phyloP scores from a whole-genome alignment of 192 early-diverging fungal species.

The Entophlyctis luteolus region DNA sequence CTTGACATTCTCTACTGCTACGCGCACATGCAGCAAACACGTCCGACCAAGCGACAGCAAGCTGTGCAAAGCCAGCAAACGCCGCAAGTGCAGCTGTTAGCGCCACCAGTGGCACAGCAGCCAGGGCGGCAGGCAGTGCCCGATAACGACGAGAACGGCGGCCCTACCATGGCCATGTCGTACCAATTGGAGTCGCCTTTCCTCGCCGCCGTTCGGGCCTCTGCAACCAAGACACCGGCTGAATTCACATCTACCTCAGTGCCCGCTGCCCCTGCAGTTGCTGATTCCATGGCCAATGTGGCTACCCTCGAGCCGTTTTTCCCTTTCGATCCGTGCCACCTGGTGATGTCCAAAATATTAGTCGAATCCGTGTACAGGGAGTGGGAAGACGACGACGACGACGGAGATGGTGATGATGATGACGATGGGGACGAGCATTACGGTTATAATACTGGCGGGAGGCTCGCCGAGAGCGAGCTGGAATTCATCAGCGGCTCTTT shows the following conservation, averaged over 20 bases:
- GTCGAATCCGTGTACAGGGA: constrained; percentile 72
- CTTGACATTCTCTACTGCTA: constrained; percentile 85
- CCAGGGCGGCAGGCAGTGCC: not conserved
- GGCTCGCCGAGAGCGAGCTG: constrained; percentile 18
- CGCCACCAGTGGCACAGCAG: not conserved
- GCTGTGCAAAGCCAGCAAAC: not conserved
- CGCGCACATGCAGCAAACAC: constrained; percentile 60
- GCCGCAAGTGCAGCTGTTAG: not conserved
- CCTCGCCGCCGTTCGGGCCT: too few species aligned
- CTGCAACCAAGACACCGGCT: too few species aligned
- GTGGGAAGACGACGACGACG: constrained; percentile 72
- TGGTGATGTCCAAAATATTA: constrained; percentile 65
- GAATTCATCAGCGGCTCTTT: constrained; percentile 22
- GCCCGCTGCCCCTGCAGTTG: not conserved
- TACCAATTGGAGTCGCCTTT: not conserved
- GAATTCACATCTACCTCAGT: too few species aligned
- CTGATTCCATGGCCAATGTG: too few species aligned
- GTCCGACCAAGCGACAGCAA: not conserved
- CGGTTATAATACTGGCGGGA: not conserved
- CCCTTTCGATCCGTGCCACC: constrained; percentile 87
- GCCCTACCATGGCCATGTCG: not conserved
- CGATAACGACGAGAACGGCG: not conserved
- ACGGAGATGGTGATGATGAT: constrained; percentile 23
- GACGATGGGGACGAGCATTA: not conserved
- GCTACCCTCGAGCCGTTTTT: constrained; percentile 74